Evolutionary conservation across 1,139 yeast species (phyloP), one percentile per base, ranked within the genome.

Genomic region (Blastobotrys illinoisensis): DNA sequence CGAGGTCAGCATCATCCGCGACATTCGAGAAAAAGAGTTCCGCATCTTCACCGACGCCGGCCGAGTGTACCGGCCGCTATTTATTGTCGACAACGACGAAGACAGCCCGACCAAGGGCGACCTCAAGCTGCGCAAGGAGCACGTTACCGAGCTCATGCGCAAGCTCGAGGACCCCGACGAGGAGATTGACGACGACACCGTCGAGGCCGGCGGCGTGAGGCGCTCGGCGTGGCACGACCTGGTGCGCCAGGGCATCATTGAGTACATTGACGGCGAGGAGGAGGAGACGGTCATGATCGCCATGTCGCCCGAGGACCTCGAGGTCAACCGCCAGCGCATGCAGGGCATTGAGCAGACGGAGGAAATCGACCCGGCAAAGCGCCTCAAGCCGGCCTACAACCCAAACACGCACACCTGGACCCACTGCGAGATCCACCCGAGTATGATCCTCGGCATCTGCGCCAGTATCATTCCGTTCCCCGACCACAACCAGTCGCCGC

Each of bases 401-500:
- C 79, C 83, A 32, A 77, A 80, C 58, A 81, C 86, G 0, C 96
- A 89, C 66, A 89, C 98, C 2, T 93, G 89, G 77, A 93, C 99
- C 0, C 99, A 93, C 74, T 93, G 99, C 80, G 99, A 93, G 74
- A 91, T 93, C 67, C 99, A 93, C 75, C 99, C 99, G 40, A 87
- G 96, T 44, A 93, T 93, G 99, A 93, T 93, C 73, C 79, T 93
- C 61, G 99, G 99, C 71, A 97, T 93, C 63, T 96, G 97, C 50
- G 99, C 99, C 9, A 88, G 97, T 46, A 91, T 93, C 71, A 93
- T 93, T 79, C 99, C 99, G 23, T 93, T 93, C 88, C 99, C 99
- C 14, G 99, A 93, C 75, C 99, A 93, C 74, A 93, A 93, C 73
- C 99, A 93, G 78, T 91, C 98, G 56, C 99, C 99, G 57, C 95